These are phyloP conservation scores for Clonostachys solani DNA, from an alignment of 2,329 filamentous ascomycete species.

Conservation along the genomic window DNA sequence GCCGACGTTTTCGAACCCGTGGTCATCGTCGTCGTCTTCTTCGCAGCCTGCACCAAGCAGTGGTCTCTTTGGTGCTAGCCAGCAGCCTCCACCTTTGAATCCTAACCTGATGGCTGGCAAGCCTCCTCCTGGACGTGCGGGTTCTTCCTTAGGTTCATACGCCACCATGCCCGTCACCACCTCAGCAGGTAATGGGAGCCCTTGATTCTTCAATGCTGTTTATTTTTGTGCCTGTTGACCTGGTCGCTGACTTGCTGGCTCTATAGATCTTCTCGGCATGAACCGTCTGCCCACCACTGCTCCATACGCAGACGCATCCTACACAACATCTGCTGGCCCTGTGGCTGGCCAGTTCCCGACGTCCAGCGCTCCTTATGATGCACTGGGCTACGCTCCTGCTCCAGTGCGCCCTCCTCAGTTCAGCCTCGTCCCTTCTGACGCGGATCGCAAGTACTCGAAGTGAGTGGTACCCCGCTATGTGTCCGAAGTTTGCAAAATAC, in stretches of 20 bases:
- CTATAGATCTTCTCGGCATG: constrained; percentile 63
- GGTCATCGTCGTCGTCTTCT: constrained; percentile 57
- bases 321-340: constrained; percentile 64
- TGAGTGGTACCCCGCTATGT: constrained; percentile 48
- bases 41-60: constrained; percentile 43
- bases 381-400: constrained; percentile 69
- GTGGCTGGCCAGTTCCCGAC: constrained; percentile 62
- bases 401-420: constrained; percentile 54
- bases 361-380: constrained; percentile 64
- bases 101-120: constrained; percentile 47
- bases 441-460: constrained; percentile 71
- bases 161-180: constrained; percentile 59
- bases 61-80: constrained; percentile 61
- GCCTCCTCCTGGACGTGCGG: constrained; percentile 46
- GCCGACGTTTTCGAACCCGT: constrained; percentile 87
- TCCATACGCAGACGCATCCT: constrained; percentile 66
- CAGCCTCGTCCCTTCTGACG: constrained; percentile 50
- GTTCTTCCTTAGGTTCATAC: constrained; percentile 62
- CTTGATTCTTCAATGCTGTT: constrained; percentile 26
- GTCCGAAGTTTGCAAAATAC: constrained; percentile 43
- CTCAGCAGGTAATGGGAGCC: constrained; percentile 64
- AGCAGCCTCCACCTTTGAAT: constrained; percentile 33
- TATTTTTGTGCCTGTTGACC: constrained; percentile 57
- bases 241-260: constrained; percentile 4
- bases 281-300: constrained; percentile 62